Percentiles rank a stretch among this genome's conserved stretches.
phyloP scores from a whole-genome alignment of 306 rosid genomes.

The Lathyrus sativus region DNA sequence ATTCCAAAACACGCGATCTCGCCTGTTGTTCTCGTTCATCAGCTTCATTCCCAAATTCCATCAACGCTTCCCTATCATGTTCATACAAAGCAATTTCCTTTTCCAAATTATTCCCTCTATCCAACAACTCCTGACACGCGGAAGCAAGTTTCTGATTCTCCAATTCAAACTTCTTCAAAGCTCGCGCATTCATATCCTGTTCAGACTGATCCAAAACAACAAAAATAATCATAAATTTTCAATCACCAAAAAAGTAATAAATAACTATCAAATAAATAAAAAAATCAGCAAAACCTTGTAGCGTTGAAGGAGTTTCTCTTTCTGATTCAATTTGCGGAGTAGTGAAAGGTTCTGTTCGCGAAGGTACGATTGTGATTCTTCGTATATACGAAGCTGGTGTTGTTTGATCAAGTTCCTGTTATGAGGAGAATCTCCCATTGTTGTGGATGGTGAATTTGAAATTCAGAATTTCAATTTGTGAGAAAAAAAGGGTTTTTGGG shows the following conservation, averaged over 20 bases:
- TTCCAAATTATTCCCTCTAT: constrained; percentile 63
- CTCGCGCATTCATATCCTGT: constrained; percentile 72
- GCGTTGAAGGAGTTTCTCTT: constrained; percentile 60
- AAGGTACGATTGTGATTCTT: constrained; percentile 62
- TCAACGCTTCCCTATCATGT: constrained; percentile 78
- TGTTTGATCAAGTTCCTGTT: constrained; percentile 56
- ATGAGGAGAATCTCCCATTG: constrained; percentile 63
- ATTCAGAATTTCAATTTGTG: background rate
- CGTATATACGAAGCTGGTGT: constrained; percentile 67
- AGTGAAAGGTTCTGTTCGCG: constrained; percentile 47
- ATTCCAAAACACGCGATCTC: constrained; percentile 57
- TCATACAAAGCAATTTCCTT: constrained; percentile 78
- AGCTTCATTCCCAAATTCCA: constrained; percentile 96
- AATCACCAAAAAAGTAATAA: background rate
- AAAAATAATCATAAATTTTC: background rate
- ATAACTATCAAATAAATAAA: background rate
- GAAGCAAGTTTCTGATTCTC: constrained; percentile 78
- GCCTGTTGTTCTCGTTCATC: constrained; percentile 87
- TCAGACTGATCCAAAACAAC: constrained; percentile 53
- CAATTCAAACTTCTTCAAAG: constrained; percentile 80
- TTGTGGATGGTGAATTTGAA: background rate
- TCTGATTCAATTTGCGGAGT: constrained; percentile 59
- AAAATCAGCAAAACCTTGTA: constrained; percentile 47
- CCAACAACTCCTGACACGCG: constrained; percentile 57
- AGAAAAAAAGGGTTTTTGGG: background rate